Base-by-base conservation (phyloP, 2,329 filamentous ascomycete species). In the Colletotrichum tamarilloi region DNA sequence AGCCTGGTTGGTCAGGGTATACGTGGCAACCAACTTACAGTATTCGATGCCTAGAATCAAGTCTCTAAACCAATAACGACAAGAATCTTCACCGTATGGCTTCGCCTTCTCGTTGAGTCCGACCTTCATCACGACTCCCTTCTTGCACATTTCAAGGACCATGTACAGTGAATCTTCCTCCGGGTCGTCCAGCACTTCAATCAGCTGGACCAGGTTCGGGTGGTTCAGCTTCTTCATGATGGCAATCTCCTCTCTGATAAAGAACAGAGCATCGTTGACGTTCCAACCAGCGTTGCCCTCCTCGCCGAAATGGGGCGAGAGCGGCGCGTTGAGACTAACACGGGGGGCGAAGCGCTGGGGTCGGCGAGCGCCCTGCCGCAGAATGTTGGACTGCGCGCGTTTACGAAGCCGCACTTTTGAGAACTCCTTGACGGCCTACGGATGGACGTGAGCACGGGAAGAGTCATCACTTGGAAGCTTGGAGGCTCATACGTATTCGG, bases 201-300 rank as follows among this genome's bases (percentile, higher is more conserved):
- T 94, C 63, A 99, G 85, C 58, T 93, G 92, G 16, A 98, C 96
- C n/a, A 99, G 86, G 79, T 98, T 99, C 32, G 92, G 93, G 80
- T 99, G 97, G 79, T 98, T 92, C 59, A 98, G 88, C 84, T 98
- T 98, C 87, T 98, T 99, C 95, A 99, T 98, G 80, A 98, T 97
- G 72, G 97, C 97, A 78, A 98, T 97, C 83, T 99, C 97, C 82
- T 98, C 94, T 74, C 95, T 93, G 81, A 99, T 98, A 73, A 98
- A 86, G 79, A 94, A 94, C 14, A 98, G 86, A 0, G 96, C 91
- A 49, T 74, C 72, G 28, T 52, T 55, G 49, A 49, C 67, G 55
- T 57, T 71, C 30, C 53, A n/a, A 4, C 42, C 55, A 6, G 57
- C 28, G 1, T 62, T 70, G 26, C 58, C 56, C 38, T 75, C 74